Evolutionary conservation across 2,329 filamentous ascomycete species (phyloP).

Genomic region (Colletotrichum musicola): DNA sequence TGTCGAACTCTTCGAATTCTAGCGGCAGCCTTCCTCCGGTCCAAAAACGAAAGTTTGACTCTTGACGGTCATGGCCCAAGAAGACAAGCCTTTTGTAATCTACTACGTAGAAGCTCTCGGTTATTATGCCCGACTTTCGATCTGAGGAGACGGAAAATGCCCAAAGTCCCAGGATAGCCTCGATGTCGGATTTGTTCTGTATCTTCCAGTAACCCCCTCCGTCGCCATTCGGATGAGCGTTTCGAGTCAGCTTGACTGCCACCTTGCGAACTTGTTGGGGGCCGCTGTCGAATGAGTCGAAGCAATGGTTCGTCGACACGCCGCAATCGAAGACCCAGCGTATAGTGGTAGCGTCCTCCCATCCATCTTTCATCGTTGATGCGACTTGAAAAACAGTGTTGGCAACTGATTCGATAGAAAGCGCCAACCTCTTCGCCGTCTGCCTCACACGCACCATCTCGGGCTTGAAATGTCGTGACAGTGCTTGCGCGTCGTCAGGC

Average conservation of each 20-base stretch:
- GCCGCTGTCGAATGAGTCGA: background rate
- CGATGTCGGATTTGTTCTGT: background rate
- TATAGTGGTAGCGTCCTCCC: background rate
- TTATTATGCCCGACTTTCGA: background rate
- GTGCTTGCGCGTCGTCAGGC: background rate
- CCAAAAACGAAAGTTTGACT: background rate
- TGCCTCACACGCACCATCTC: background rate
- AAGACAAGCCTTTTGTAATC: background rate
- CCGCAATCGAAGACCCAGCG: background rate
- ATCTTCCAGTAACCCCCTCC: background rate
- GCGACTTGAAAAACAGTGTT: background rate
- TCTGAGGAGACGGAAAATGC: background rate
- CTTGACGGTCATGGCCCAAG: background rate
- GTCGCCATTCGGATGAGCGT: too few species aligned
- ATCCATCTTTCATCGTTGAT: background rate
- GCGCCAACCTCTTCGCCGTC: background rate
- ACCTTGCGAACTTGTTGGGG: too few species aligned
- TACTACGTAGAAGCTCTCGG: background rate
- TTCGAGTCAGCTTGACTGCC: too few species aligned
- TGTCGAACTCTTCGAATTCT: too few species aligned
- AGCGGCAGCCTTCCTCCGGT: background rate
- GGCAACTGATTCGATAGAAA: background rate
- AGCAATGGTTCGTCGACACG: background rate
- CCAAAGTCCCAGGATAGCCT: background rate
- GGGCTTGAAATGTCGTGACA: background rate